phyloP scores from a whole-genome alignment of 1,284 basidiomycete species.

The Testicularia cyperi region DNA sequence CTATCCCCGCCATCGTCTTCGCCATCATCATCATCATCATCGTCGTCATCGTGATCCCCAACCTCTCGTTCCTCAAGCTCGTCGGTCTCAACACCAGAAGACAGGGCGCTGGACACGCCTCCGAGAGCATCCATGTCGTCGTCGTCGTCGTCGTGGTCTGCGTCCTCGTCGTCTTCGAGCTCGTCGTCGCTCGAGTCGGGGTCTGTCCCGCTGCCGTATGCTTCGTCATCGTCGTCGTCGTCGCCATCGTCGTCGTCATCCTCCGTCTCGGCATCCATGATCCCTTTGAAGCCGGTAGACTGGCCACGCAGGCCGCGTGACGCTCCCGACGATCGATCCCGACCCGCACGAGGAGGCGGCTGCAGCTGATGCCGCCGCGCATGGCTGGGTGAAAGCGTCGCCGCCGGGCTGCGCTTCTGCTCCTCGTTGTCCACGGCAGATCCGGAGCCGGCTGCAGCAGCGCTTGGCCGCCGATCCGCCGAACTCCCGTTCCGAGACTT shows the following conservation, averaged over 20 bases:
- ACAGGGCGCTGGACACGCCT: slow-evolving; percentile 24
- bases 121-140: slow-evolving; percentile 16
- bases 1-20: no score
- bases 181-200: no score
- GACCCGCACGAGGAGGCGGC: no score
- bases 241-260: neutral
- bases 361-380: no score
- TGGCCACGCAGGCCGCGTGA: neutral
- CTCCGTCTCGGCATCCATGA: neutral
- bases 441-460: neutral
- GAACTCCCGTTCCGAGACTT: neutral
- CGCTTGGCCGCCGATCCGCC: neutral
- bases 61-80: neutral
- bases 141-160: slow-evolving; percentile 2
- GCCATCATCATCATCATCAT: no score
- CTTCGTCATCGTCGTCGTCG: neutral
- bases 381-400: no score
- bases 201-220: slow-evolving; percentile 6
- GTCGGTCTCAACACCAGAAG: slow-evolving; percentile 38
- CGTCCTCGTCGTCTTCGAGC: neutral
- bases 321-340: no score
- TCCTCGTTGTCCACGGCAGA: neutral
- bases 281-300: neutral
- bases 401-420: neutral
- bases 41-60: neutral